These are phyloP conservation scores for Malus asiatica DNA, from an alignment of 306 rosid genomes.

Conservation along the genomic window DNA sequence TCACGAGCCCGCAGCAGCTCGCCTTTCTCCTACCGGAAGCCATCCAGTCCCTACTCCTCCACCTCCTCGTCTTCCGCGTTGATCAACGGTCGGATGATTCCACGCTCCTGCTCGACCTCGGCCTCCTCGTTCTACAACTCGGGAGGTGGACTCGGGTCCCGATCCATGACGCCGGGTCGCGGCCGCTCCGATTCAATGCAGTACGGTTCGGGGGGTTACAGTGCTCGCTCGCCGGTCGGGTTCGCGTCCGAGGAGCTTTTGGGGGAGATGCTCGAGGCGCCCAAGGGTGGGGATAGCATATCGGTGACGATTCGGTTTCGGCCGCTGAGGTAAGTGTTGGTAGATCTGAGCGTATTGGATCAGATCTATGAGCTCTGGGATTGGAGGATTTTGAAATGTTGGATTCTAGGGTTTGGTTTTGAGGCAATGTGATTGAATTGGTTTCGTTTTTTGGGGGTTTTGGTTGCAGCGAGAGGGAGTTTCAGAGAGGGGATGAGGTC, in stretches of 20 bases:
- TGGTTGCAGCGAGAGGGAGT: conserved; percentile 93
- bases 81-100: conserved; percentile 57
- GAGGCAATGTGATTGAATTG: conserved; percentile 25
- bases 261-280: conserved; percentile 47
- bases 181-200: conserved; percentile 60
- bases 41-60: conserved; percentile 70
- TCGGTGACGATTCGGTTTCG: conserved; percentile 98
- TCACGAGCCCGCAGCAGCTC: conserved; percentile 93
- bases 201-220: conserved; percentile 33
- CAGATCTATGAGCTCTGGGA: conserved; percentile 47
- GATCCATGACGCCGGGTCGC: conserved; percentile 76
- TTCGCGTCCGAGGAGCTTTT: conserved; percentile 64
- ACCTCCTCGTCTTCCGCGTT: conserved; percentile 73
- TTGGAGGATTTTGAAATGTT: conserved; percentile 16
- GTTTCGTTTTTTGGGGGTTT: conserved; percentile 19
- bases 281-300: conserved; percentile 80
- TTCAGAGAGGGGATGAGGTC: conserved; percentile 84
- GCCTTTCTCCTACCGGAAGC: conserved; percentile 80
- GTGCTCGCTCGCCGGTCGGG: conserved; percentile 53
- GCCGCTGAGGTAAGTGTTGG: conserved; percentile 77
- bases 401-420: conserved; percentile 13
- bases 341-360: conserved; percentile 55
- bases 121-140: conserved; percentile 69
- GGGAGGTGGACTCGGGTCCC: conserved; percentile 52
- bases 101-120: conserved; percentile 75